These are phyloP conservation scores for Houttuynia cordata DNA, from an alignment of 164 flowering plant genomes.

Conservation along the genomic window DNA sequence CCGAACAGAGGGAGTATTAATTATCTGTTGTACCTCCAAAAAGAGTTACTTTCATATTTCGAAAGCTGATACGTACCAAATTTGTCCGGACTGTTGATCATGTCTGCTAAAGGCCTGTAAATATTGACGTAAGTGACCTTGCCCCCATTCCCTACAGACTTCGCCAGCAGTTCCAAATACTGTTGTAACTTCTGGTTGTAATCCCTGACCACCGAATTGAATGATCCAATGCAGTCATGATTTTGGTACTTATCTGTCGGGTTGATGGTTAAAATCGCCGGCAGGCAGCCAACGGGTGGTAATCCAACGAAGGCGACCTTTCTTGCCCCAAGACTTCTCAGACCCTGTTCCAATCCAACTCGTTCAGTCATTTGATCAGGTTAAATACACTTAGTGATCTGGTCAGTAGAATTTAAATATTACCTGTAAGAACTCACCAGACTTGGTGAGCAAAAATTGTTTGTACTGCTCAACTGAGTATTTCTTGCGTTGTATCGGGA, in stretches of 20 bases:
- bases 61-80: conserved; percentile 23
- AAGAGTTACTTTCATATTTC: too few species aligned
- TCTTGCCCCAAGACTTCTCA: conserved; percentile 40
- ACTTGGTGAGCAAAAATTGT: conserved; percentile 15
- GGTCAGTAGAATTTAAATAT: background rate
- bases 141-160: conserved; percentile 6
- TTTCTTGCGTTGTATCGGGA: conserved; percentile 13
- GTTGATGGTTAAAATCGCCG: conserved; percentile 33
- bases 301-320: conserved; percentile 31
- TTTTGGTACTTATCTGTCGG: conserved; percentile 7
- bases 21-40: too few species aligned
- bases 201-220: conserved; percentile 17
- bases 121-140: conserved; percentile 20
- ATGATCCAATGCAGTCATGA: conserved; percentile 16
- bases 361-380: background rate
- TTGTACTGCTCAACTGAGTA: conserved; percentile 19
- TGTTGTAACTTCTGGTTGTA: conserved; percentile 35
- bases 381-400: background rate
- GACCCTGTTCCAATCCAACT: conserved; percentile 16
- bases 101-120: conserved; percentile 18
- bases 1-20: too few species aligned
- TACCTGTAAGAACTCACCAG: conserved; percentile 23
- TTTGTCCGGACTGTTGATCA: conserved; percentile 19
- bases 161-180: conserved; percentile 18
- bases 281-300: conserved; percentile 72